Evolutionary conservation across 495 filamentous ascomycete species (phyloP).

Genomic region (Trichoderma parareesei): DNA sequence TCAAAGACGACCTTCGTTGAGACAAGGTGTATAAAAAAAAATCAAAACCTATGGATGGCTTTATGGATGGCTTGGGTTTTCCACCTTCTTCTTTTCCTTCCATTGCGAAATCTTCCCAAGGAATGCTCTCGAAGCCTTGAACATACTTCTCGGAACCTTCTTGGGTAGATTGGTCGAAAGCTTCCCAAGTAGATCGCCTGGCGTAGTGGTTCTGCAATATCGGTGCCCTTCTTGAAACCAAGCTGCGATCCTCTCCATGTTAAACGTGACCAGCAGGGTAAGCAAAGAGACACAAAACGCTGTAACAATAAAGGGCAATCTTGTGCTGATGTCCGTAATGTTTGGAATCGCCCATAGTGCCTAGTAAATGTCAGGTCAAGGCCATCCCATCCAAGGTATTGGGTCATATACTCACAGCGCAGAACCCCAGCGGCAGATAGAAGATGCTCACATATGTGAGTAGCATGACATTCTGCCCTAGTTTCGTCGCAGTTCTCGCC

Average conservation of each 20-base stretch:
- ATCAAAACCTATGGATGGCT: too few relatives aligned
- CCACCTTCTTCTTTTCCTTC: too few relatives aligned
- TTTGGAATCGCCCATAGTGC: not conserved
- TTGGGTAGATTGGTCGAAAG: too few relatives aligned
- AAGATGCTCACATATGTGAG: conserved; percentile 2
- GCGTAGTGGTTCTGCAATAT: too few relatives aligned
- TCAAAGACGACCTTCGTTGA: not conserved
- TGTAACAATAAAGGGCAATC: not conserved
- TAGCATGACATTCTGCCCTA: not conserved
- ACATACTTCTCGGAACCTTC: too few relatives aligned
- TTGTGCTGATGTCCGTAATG: not conserved
- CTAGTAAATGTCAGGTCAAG: not conserved
- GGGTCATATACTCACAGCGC: not conserved
- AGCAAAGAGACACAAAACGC: not conserved
- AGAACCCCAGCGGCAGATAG: not conserved
- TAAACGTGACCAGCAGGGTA: not conserved
- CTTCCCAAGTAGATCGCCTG: too few relatives aligned
- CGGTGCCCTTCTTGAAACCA: too few relatives aligned
- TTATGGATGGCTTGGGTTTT: too few relatives aligned
- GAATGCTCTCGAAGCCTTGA: too few relatives aligned
- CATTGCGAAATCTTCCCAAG: too few relatives aligned
- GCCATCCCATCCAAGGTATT: not conserved
- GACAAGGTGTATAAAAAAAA: not conserved
- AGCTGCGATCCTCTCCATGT: not conserved
- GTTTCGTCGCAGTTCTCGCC: not conserved